phyloP scores from a whole-genome alignment of 164 flowering plant genomes.

The Vitis labrusca region DNA sequence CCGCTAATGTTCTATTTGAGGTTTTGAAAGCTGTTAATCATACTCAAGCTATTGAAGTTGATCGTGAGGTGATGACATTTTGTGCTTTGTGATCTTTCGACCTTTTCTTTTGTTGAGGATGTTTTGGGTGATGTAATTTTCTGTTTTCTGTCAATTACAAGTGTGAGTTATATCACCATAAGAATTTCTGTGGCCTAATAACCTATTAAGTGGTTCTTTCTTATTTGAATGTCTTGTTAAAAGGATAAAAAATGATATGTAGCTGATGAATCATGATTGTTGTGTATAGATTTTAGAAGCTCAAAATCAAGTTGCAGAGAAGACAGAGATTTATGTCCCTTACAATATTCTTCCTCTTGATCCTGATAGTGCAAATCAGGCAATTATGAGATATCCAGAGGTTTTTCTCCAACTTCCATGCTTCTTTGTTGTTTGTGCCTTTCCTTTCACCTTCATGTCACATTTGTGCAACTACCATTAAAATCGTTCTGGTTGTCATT shows the following conservation, averaged over 20 bases:
- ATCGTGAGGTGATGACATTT: constrained; percentile 67
- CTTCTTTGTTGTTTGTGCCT: not conserved
- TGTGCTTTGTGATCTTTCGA: not conserved
- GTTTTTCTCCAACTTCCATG: constrained; percentile 28
- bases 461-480: not conserved
- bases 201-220: too few relatives aligned
- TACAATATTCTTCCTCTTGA: constrained; percentile 99
- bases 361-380: constrained; percentile 95
- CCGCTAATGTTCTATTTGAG: constrained; percentile 98
- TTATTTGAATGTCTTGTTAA: too few relatives aligned
- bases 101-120: not conserved
- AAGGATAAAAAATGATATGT: too few relatives aligned
- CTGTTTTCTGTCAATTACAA: too few relatives aligned
- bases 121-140: too few relatives aligned
- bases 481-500: constrained; percentile 4
- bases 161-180: too few relatives aligned
- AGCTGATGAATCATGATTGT: too few relatives aligned
- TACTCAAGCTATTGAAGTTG: constrained; percentile 86
- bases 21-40: constrained; percentile 93
- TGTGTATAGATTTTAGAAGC: constrained; percentile 72
- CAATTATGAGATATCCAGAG: constrained; percentile 96
- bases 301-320: constrained; percentile 85
- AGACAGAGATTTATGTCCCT: constrained; percentile 83
- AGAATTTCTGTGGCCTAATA: too few relatives aligned
- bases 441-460: not conserved